phyloP scores from a whole-genome alignment of 1,139 yeast genomes.

The Blastobotrys serpentis region DNA sequence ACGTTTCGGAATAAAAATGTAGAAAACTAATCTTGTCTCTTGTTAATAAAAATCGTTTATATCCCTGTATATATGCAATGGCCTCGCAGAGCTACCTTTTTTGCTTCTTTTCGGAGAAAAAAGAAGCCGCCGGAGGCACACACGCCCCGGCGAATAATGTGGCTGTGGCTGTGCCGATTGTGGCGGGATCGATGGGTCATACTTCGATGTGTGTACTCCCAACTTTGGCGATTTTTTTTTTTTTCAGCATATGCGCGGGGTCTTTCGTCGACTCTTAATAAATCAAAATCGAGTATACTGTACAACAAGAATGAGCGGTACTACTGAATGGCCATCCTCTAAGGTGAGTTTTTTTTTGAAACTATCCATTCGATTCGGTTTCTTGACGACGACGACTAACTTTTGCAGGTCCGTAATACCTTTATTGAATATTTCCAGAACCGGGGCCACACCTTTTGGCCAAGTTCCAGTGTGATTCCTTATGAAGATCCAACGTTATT shows the following conservation, averaged over 20 bases:
- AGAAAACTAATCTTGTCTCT: neutral
- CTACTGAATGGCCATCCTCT: constrained; percentile 7
- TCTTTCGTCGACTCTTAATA: constrained; percentile 5
- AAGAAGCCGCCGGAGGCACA: too few species aligned
- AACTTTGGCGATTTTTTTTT: neutral
- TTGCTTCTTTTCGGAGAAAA: too few species aligned
- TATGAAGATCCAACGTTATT: constrained; percentile 95
- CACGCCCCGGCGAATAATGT: neutral
- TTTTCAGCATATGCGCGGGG: constrained; percentile 10
- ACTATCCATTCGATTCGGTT: neutral
- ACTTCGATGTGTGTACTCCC: neutral
- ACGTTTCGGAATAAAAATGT: neutral
- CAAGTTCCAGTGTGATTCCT: constrained; percentile 94
- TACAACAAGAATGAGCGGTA: constrained; percentile 8
- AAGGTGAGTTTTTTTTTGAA: neutral
- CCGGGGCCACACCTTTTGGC: constrained; percentile 72
- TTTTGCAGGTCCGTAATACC: constrained; percentile 70
- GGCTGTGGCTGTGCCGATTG: constrained; percentile 4
- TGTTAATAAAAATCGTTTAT: neutral
- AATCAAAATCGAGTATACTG: constrained; percentile 1
- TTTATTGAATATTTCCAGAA: constrained; percentile 75
- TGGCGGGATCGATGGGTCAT: constrained; percentile 11
- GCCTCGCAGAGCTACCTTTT: too few species aligned
- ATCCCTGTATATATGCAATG: neutral
- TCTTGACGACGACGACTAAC: too few species aligned